phyloP scores from a whole-genome alignment of 1,284 basidiomycete species.

The Malassezia dermatis region DNA sequence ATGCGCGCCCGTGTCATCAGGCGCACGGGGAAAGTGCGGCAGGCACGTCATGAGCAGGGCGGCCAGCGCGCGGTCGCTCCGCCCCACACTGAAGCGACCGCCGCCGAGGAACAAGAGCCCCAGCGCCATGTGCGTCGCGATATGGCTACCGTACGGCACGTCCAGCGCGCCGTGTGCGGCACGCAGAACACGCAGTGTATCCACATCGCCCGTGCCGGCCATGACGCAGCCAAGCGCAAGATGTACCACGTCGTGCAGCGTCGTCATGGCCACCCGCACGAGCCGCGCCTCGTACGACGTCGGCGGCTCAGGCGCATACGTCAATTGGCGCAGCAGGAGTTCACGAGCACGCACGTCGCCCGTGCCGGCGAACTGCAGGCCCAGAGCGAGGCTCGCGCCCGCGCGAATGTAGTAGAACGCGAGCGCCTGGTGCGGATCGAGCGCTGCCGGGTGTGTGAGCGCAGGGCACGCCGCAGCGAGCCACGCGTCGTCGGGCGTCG shows the following conservation, averaged over 20 bases:
- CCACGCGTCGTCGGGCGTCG: constrained; percentile 64
- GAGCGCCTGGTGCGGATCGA: constrained; percentile 24
- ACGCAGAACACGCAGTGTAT: constrained; percentile 74
- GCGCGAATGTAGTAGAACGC: constrained; percentile 49
- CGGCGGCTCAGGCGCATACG: background rate
- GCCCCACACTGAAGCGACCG: constrained; percentile 82
- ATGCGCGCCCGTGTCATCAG: constrained; percentile 79
- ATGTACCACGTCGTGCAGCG: constrained; percentile 75
- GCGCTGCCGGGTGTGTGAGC: constrained; percentile 1
- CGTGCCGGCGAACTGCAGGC: constrained; percentile 76
- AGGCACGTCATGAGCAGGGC: constrained; percentile 79
- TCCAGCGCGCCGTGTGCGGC: constrained; percentile 77
- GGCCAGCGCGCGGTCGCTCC: constrained; percentile 80
- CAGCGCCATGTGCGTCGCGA: constrained; percentile 79
- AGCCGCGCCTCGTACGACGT: constrained; percentile 20
- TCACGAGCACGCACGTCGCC: constrained; percentile 59
- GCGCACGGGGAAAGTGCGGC: constrained; percentile 54
- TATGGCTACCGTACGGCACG: constrained; percentile 66
- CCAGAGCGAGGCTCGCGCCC: constrained; percentile 81
- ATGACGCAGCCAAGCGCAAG: constrained; percentile 79
- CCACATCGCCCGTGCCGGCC: constrained; percentile 90
- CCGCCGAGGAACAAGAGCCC: constrained; percentile 88
- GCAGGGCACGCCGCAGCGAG: constrained; percentile 52
- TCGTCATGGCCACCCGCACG: constrained; percentile 66
- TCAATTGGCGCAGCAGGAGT: constrained; percentile 66